Percentiles rank a stretch among this genome's conserved stretches.
phyloP scores from a whole-genome alignment of 1,284 basidiomycete species.

The Tilletia setariae region DNA sequence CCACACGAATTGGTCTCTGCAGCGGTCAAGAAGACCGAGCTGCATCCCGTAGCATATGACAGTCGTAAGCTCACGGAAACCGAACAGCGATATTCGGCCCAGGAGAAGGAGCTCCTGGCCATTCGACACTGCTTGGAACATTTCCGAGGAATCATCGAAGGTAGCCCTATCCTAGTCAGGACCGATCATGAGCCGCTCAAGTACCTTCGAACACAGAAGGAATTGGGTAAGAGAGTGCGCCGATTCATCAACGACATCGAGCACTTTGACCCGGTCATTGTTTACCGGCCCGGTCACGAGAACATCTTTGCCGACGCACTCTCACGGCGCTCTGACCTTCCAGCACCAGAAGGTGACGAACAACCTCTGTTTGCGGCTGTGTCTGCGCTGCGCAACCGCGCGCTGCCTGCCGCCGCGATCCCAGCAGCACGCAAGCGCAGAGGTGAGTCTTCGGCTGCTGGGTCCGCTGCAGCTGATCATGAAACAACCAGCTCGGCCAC shows the following conservation, averaged over 20 bases:
- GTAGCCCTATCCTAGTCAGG: not conserved
- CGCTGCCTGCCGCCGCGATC: not conserved
- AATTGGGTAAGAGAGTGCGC: not conserved
- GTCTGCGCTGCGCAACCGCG: not conserved
- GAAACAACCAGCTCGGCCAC: too few species aligned
- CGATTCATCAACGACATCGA: not conserved
- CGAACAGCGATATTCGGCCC: not conserved
- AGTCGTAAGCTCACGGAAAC: not conserved
- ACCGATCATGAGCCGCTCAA: not conserved
- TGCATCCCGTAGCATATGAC: slow-evolving; percentile 4
- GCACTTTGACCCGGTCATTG: not conserved
- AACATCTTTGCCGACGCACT: slow-evolving; percentile 2
- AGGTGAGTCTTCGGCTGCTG: not conserved
- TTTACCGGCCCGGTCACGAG: not conserved
- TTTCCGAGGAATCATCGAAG: not conserved
- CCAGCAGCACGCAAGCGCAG: not conserved
- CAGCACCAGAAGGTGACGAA: not conserved
- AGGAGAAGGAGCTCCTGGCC: slow-evolving; percentile 10
- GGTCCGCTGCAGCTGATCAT: too few species aligned
- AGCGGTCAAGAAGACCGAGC: not conserved
- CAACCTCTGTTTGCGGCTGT: not conserved
- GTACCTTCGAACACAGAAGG: not conserved
- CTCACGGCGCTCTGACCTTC: not conserved
- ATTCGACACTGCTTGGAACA: not conserved
- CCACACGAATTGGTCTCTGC: not conserved